phyloP scores from a whole-genome alignment of 2,329 filamentous ascomycete genomes.

The Aspergillus aculeatinus region DNA sequence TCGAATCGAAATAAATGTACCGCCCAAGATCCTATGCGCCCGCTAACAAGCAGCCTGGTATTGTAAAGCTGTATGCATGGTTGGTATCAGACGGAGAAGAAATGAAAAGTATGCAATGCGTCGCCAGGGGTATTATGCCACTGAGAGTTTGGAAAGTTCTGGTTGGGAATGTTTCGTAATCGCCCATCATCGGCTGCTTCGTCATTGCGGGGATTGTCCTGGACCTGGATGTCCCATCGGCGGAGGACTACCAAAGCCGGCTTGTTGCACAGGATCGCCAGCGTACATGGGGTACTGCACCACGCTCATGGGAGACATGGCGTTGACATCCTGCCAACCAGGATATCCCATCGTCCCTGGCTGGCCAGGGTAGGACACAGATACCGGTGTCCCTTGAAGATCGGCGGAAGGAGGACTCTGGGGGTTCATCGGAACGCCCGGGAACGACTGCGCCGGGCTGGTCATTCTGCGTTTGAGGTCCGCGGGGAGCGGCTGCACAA shows the following conservation, averaged over 20 bases:
- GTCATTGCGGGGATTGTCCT: conserved; percentile 27
- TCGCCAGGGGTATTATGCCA: conserved; percentile 17
- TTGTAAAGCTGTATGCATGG: conserved; percentile 26
- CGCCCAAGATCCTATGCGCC: conserved; percentile 38
- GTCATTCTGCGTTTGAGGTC: conserved; percentile 41
- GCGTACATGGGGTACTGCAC: conserved; percentile 37
- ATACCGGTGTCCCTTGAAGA: conserved; percentile 27
- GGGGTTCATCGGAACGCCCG: conserved; percentile 20
- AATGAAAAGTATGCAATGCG: conserved; percentile 15
- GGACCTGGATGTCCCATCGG: conserved; percentile 35
- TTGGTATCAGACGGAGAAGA: conserved; percentile 16
- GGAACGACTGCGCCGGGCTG: conserved; percentile 32
- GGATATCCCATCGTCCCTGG: conserved; percentile 30
- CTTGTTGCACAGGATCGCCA: conserved; percentile 27
- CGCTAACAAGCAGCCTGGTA: conserved; percentile 39
- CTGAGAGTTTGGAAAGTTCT: conserved; percentile 1
- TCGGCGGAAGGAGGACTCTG: conserved; percentile 29
- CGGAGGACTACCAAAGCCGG: conserved; percentile 25
- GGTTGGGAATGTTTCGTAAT: background rate
- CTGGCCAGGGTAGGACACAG: conserved; percentile 32
- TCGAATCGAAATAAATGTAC: conserved; percentile 26
- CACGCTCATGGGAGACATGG: conserved; percentile 31
- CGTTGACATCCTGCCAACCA: conserved; percentile 32
- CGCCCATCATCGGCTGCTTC: conserved; percentile 3
- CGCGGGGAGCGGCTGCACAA: conserved; percentile 29